phyloP scores from a whole-genome alignment of 371 early-diverging fungal species.

The Haplosporangium sp. region DNA sequence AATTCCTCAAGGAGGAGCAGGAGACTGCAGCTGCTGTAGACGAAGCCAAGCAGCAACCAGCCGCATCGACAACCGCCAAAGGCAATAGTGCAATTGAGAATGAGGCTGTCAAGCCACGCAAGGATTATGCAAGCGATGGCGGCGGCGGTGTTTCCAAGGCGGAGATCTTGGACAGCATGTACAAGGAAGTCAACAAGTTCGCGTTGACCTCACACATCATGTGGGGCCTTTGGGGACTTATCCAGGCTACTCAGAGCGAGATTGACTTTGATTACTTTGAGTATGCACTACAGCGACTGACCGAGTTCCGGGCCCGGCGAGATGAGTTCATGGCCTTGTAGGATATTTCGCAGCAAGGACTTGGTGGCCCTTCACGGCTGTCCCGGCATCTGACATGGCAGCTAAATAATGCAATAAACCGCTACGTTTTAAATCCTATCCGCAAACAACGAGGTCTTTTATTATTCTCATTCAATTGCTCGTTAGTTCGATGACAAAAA shows the following conservation, averaged over 20 bases:
- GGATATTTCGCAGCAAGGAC: too few species aligned
- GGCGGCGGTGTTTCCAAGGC: conserved; percentile 42
- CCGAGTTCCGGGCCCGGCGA: conserved; percentile 41
- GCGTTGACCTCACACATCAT: conserved; percentile 75
- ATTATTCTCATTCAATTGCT: too few species aligned
- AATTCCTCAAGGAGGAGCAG: conserved; percentile 12
- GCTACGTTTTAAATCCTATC: too few species aligned
- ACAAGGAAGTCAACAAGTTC: conserved; percentile 59
- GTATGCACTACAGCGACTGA: conserved; percentile 73
- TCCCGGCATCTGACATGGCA: too few species aligned
- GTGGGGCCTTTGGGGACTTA: conserved; percentile 89
- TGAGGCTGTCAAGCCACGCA: conserved; percentile 3
- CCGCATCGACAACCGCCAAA: not conserved
- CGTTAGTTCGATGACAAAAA: conserved; percentile 54
- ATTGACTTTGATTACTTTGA: conserved; percentile 86
- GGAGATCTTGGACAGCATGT: conserved; percentile 47
- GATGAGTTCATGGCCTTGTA: conserved; percentile 45
- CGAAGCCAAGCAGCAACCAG: not conserved
- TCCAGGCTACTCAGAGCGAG: conserved; percentile 79
- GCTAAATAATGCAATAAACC: too few species aligned
- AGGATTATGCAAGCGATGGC: conserved; percentile 8
- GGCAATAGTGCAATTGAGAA: conserved; percentile 27
- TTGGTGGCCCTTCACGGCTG: too few species aligned
- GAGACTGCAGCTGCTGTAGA: conserved; percentile 3
- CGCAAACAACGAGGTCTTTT: too few species aligned